Evolutionary conservation across 768 basidiomycete genomes (phyloP).

Genomic region (Termitomyces sp.): DNA sequence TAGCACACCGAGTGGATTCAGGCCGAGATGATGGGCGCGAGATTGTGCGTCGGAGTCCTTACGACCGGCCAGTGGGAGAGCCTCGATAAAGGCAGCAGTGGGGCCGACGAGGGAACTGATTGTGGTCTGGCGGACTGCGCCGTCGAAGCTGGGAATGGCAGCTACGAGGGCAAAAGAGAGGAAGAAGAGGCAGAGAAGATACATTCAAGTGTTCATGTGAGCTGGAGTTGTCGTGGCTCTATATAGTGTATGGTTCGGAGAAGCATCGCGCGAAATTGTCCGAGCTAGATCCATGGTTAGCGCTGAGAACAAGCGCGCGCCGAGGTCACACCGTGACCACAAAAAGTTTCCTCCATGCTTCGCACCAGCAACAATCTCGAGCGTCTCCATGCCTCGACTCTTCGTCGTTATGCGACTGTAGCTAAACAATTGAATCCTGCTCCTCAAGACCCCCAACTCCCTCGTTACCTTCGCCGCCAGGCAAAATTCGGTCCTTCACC

Average conservation of each 20-base stretch:
- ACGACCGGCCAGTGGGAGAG: constrained; percentile 22
- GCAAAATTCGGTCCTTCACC: not conserved
- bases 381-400: not conserved
- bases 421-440: not conserved
- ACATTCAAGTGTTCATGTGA: constrained; percentile 1
- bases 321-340: constrained; percentile 15
- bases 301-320: not conserved
- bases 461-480: constrained; percentile 29
- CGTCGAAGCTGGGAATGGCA: constrained; percentile 37
- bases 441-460: constrained; percentile 11
- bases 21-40: constrained; percentile 26
- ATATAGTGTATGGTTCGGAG: constrained; percentile 18
- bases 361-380: not conserved
- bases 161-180: constrained; percentile 19
- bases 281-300: constrained; percentile 10
- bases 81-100: constrained; percentile 36
- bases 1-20: constrained; percentile 27
- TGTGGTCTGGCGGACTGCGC: constrained; percentile 28
- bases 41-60: constrained; percentile 6
- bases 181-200: constrained; percentile 17
- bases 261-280: constrained; percentile 24
- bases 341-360: constrained; percentile 10
- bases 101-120: constrained; percentile 38
- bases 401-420: constrained; percentile 4
- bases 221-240: not conserved